A percentile compares a stretch with the other conserved stretches of the same genome.
These are phyloP conservation scores for Aspergillus carbonarius DNA, from an alignment of 2,329 filamentous ascomycete genomes.

Conservation along the genomic window DNA sequence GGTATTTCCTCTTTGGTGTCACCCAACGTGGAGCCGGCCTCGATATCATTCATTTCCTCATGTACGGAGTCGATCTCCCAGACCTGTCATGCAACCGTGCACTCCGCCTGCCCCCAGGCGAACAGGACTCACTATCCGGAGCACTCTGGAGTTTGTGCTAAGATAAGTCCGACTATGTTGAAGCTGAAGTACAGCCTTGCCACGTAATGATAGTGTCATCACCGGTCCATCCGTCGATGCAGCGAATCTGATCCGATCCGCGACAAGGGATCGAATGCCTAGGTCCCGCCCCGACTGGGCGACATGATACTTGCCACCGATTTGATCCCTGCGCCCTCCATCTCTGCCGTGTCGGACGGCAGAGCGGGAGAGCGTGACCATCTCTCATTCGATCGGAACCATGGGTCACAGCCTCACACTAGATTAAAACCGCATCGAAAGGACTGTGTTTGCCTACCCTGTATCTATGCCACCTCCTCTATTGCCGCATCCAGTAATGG, in stretches of 20 bases:
- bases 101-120: background rate
- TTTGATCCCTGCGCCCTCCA: background rate
- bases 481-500: background rate
- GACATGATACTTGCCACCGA: background rate
- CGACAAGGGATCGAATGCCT: too few species aligned
- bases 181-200: too few species aligned
- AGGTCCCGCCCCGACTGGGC: background rate
- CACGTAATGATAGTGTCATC: background rate
- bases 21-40: too few species aligned
- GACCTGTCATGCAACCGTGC: background rate
- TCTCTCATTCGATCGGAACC: background rate
- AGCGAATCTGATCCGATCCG: background rate
- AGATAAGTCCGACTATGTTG: too few species aligned
- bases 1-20: background rate
- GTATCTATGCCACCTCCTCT: too few species aligned
- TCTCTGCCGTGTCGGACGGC: slow-evolving; percentile 1
- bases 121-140: background rate
- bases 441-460: too few species aligned
- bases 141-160: too few species aligned
- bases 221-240: background rate
- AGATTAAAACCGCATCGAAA: background rate
- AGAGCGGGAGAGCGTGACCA: background rate
- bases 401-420: slow-evolving; percentile 1
- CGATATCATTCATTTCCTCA: too few species aligned
- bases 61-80: background rate